Percentiles rank a stretch among this genome's conserved stretches.
Conservation (phyloP, 371 early-diverging fungal species). For the Vittaforma corneae region DNA sequence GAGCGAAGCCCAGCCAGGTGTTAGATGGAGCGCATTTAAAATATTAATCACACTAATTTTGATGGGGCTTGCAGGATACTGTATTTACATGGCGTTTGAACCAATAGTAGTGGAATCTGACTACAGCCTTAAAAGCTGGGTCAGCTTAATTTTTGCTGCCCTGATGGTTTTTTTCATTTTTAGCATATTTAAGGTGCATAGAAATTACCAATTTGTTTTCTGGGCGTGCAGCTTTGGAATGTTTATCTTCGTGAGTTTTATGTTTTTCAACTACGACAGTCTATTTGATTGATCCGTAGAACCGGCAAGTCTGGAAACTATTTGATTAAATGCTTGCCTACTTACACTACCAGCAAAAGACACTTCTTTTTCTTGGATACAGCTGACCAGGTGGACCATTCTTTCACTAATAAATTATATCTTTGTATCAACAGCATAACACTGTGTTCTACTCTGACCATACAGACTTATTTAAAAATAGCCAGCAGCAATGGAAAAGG, state of each 20-base stretch:
- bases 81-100: slow-evolving; percentile 31
- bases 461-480: too few relatives aligned
- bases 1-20: too few relatives aligned
- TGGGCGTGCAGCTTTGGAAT: slow-evolving; percentile 37
- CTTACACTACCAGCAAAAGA: too few relatives aligned
- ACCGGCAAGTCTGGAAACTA: too few relatives aligned
- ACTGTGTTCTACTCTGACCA: too few relatives aligned
- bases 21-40: slow-evolving; percentile 30
- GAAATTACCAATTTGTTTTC: slow-evolving; percentile 42
- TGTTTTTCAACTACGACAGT: slow-evolving; percentile 42
- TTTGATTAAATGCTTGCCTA: too few relatives aligned
- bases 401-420: too few relatives aligned
- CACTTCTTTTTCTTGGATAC: too few relatives aligned
- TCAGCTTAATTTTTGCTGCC: slow-evolving; percentile 31
- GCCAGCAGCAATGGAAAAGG: too few relatives aligned
- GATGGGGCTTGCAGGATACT: slow-evolving; percentile 13
- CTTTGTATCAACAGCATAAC: too few relatives aligned
- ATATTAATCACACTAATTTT: slow-evolving; percentile 22
- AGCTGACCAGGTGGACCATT: too few relatives aligned
- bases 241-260: slow-evolving; percentile 17
- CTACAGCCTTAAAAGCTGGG: slow-evolving; percentile 33
- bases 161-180: slow-evolving; percentile 41
- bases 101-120: slow-evolving; percentile 40
- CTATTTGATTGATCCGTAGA: too few relatives aligned
- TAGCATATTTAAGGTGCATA: slow-evolving; percentile 34